A percentile compares a stretch with the other conserved stretches of the same genome.
Conservation (phyloP, 345 rosid species). For the Bruguiera sexangula region DNA sequence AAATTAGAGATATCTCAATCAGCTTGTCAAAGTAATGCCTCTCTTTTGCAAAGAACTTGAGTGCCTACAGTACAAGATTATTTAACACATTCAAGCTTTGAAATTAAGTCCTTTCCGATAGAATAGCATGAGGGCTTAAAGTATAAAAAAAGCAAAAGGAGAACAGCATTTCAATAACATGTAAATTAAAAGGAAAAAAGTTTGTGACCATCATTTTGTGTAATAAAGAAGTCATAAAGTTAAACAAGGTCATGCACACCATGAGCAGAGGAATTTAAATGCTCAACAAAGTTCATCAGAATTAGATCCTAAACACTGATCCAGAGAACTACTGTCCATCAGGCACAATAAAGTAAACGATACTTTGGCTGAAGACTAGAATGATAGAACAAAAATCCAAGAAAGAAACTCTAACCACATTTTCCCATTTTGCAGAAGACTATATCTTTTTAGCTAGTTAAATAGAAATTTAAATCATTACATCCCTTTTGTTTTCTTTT, state of each 20-base stretch:
- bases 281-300: neutral
- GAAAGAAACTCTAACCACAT: no score
- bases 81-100: neutral
- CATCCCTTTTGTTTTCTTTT: no score
- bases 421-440: no score
- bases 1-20: conserved; percentile 57
- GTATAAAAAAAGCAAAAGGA: no score
- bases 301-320: no score
- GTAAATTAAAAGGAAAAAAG: neutral
- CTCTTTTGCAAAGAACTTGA: conserved; percentile 49
- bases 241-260: neutral
- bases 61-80: conserved; percentile 49
- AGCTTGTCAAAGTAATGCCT: conserved; percentile 61
- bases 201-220: neutral
- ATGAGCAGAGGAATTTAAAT: neutral
- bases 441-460: no score
- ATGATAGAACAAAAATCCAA: no score
- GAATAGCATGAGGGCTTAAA: neutral
- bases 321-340: neutral
- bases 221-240: neutral
- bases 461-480: no score
- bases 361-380: neutral
- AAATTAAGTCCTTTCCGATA: neutral
- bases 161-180: neutral
- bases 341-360: neutral